Conservation (phyloP, 306 rosid species). For the Vachellia pachyceras region DNA sequence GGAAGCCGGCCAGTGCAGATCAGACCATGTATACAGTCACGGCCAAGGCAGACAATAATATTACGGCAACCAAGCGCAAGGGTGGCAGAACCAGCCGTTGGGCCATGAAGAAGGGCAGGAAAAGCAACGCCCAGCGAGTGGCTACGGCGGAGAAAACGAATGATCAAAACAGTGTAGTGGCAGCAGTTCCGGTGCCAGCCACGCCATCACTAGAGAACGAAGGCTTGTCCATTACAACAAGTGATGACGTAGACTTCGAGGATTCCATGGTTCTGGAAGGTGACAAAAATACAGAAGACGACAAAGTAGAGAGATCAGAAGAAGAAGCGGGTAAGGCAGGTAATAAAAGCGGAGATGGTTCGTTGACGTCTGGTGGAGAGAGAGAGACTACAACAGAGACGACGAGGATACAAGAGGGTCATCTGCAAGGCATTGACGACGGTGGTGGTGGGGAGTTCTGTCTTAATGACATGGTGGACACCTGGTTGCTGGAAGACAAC, state of each 20-base stretch:
- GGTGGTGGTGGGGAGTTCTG: slow-evolving; percentile 41
- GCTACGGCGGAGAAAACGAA: background rate
- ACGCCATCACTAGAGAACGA: slow-evolving; percentile 45
- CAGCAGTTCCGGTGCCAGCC: slow-evolving; percentile 18
- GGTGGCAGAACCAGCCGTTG: slow-evolving; percentile 67
- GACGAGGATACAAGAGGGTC: background rate
- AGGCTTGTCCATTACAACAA: background rate
- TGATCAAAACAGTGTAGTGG: background rate
- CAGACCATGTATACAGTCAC: background rate
- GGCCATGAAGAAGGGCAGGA: slow-evolving; percentile 68
- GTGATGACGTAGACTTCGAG: background rate
- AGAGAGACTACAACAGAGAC: background rate
- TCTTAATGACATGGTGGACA: slow-evolving; percentile 37
- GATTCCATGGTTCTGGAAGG: slow-evolving; percentile 18
- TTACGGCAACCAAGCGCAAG: slow-evolving; percentile 41
- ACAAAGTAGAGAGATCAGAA: background rate
- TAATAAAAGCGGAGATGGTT: background rate
- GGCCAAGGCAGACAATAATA: background rate
- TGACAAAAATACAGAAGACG: background rate
- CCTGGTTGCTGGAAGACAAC: slow-evolving; percentile 26
- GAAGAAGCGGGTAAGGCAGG: background rate
- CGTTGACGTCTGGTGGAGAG: background rate
- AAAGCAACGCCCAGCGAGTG: background rate
- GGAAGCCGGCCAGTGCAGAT: slow-evolving; percentile 22
- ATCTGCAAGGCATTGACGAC: slow-evolving; percentile 35